These are phyloP conservation scores for Rosa lucieae DNA, from an alignment of 306 rosid genomes.

Conservation along the genomic window DNA sequence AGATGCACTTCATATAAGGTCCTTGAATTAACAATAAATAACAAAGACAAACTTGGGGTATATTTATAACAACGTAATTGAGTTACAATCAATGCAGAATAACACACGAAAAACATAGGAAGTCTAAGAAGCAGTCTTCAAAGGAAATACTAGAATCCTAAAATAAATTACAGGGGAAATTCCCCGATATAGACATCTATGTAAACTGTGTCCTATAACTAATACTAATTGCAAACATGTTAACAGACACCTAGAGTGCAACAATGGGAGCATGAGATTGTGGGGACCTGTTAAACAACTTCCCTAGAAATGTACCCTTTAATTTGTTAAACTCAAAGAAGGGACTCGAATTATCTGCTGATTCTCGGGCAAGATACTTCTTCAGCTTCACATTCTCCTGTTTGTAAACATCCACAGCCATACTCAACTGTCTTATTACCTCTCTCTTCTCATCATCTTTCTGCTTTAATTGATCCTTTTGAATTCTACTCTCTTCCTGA, in stretches of 20 bases:
- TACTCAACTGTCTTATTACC: conserved; percentile 72
- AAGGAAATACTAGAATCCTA: conserved; percentile 7
- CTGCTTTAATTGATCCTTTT: conserved; percentile 41
- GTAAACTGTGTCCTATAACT: conserved; percentile 20
- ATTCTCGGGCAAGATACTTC: conserved; percentile 40
- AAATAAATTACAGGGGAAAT: neutral
- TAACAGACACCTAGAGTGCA: conserved; percentile 39
- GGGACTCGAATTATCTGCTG: conserved; percentile 43
- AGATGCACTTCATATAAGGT: neutral
- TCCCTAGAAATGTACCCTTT: conserved; percentile 45
- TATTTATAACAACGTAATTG: neutral
- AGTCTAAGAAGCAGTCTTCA: neutral
- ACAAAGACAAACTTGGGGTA: neutral
- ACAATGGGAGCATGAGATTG: conserved; percentile 39
- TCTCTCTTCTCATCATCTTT: conserved; percentile 79
- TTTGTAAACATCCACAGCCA: conserved; percentile 65
- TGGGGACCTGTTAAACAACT: conserved; percentile 42
- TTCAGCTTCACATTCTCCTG: conserved; percentile 67
- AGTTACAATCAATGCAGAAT: conserved; percentile 15
- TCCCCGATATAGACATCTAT: conserved; percentile 25
- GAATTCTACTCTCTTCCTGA: conserved; percentile 45
- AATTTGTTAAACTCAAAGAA: conserved; percentile 57
- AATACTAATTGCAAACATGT: conserved; percentile 20
- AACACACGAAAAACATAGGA: conserved; percentile 1
- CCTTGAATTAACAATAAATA: neutral